Evolutionary conservation across 1,284 basidiomycete species (phyloP), one percentile per base, ranked within the genome.

Genomic region (Puccinia coronata): DNA sequence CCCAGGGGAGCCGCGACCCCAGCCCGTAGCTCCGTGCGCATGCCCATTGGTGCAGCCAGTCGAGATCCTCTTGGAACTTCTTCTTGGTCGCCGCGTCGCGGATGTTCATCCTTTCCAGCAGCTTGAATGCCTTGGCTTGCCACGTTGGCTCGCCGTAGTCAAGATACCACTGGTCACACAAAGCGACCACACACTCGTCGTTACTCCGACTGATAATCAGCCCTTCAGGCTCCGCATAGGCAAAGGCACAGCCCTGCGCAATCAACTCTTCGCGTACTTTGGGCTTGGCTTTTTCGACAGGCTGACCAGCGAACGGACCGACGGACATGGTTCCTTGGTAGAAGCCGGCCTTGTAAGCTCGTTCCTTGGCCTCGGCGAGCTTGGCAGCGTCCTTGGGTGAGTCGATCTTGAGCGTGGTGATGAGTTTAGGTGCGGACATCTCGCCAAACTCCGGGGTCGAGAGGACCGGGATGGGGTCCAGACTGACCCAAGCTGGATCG

Each of bases 141-240:
- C 97, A 99, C 55, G 87, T 86, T 2, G 91, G 86, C 88, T 98
- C 96, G 84, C 96, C 97, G 85, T 99, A 99, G 88, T 99, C 95
- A 86, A 99, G 88, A 88, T 99, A 99, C 96, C 96, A 99, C 87
- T 99, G 97, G 86, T 99, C 97, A 90, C 95, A 96, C 83, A 99
- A 89, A 8, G 96, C 96, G 82, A 99, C 96, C 49, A 98, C 93
- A 88, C 96, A 99, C 87, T 98, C 96, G 85, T 99, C 96, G 31
- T 90, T 91, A 87, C 92, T 94, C 75, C 96, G 90, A 81, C 92
- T 94, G 85, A 96, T 91, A 85, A 98, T 92, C 85, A 93, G 87
- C 80, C 93, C 94, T 87, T 98, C 96, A 0, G 97, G 97, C 88
- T 99, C 97, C 25, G 95, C 95, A 86, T 99, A 99, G 74, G 94